These are phyloP conservation scores for Arctium lappa DNA, from an alignment of 129 eudicot genomes.

Conservation along the genomic window DNA sequence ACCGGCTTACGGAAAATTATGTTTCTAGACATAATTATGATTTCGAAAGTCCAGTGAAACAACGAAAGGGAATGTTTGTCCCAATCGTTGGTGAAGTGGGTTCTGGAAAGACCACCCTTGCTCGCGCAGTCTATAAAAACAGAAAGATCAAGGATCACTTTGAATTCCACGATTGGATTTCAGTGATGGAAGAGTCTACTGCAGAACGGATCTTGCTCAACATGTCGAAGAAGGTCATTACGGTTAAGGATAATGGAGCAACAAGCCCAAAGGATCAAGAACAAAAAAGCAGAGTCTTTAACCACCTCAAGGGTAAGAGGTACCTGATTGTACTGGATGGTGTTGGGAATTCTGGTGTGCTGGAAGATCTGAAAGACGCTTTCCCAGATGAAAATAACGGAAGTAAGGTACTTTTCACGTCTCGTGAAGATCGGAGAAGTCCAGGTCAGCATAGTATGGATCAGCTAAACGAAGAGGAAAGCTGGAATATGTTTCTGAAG, in stretches of 20 bases:
- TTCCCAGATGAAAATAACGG: slow-evolving; percentile 33
- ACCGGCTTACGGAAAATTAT: neutral
- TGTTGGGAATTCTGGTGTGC: slow-evolving; percentile 10
- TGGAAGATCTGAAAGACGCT: slow-evolving; percentile 24
- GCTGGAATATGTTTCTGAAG: slow-evolving; percentile 40
- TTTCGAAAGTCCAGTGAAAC: neutral
- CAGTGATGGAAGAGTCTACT: slow-evolving; percentile 24
- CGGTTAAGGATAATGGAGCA: slow-evolving; percentile 15
- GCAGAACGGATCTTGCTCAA: slow-evolving; percentile 12
- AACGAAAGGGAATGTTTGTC: slow-evolving; percentile 10
- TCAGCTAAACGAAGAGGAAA: slow-evolving; percentile 19
- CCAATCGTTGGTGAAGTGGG: slow-evolving; percentile 42
- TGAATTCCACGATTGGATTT: slow-evolving; percentile 38
- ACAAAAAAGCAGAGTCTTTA: neutral
- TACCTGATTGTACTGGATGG: slow-evolving; percentile 50
- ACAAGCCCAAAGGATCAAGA: neutral
- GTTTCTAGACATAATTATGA: neutral
- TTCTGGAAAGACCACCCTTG: slow-evolving; percentile 59
- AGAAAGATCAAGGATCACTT: slow-evolving; percentile 36
- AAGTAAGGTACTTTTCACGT: slow-evolving; percentile 40
- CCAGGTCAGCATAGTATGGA: slow-evolving; percentile 5
- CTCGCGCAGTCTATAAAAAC: slow-evolving; percentile 41
- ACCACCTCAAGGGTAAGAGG: slow-evolving; percentile 15
- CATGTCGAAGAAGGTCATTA: slow-evolving; percentile 16
- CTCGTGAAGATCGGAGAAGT: slow-evolving; percentile 15